Base-by-base conservation (phyloP, 495 filamentous ascomycete genomes). In the Umbilicaria muhlenbergii region DNA sequence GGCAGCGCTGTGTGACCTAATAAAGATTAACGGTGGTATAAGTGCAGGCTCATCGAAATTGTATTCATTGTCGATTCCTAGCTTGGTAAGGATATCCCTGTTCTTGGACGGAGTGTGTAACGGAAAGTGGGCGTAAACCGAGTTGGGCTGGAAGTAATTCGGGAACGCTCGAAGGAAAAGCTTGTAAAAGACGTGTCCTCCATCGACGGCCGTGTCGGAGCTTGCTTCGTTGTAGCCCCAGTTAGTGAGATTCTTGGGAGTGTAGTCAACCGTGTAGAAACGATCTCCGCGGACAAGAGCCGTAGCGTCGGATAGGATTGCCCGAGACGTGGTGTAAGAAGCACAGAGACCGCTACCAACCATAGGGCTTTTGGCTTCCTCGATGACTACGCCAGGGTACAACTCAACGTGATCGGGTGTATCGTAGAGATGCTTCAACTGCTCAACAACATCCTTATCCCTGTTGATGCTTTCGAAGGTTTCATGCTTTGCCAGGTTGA, bases 381-480 rank as follows among this genome's bases (percentile, higher is more conserved):
- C 86, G 11, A 86, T 80, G 6, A 87, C 78, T 11, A 94, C 54
- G 14, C 86, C 84, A 1, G 84, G 81, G 52, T 91, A 91, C 3
- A 91, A 64, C 58, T 91, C 84, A 11, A 88, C 84, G 41, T 71
- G 71, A 58, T 92, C 83, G 0, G 83, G 82, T 43, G 77, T 73
- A 39, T 85, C 80, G 54, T 93, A 93, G 24, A 93, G 65, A 42
- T 79, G 71, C 39, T 72, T 75, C 11, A 93, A 71, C 41, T 79
- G 69, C 15, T 82, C 70, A 11, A 77, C 73, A 24, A 92, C 75
- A n/a, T 74, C 70, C 6, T 75, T 76, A 54, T 94, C 78, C 0
- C 74, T 67, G 52, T 87, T 94, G 66, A 94, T 92, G 43, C 85
- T 80, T 47, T 88, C 80, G 43, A 94, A 94, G 0, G 71, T 80